phyloP scores from a whole-genome alignment of 345 rosid genomes.

The Jatropha curcas region DNA sequence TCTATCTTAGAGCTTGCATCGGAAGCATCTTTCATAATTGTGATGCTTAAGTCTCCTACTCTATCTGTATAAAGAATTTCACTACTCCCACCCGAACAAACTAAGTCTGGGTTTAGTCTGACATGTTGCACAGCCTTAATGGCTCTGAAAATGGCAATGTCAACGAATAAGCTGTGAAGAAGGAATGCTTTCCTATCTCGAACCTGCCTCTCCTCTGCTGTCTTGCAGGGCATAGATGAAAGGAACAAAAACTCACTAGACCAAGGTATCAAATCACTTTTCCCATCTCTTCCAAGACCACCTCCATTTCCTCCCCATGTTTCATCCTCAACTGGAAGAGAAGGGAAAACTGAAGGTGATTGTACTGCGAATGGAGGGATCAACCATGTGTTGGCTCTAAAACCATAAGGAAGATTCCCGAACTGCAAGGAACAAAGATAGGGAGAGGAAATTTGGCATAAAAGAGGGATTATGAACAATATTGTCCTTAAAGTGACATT shows the following conservation, averaged over 20 bases:
- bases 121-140: slow-evolving; percentile 69
- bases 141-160: slow-evolving; percentile 82
- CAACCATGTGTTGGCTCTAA: slow-evolving; percentile 98
- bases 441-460: slow-evolving; percentile 2
- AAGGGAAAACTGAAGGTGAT: slow-evolving; percentile 64
- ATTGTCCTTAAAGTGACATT: neutral
- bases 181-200: slow-evolving; percentile 95
- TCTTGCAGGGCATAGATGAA: slow-evolving; percentile 88
- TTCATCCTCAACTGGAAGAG: slow-evolving; percentile 86
- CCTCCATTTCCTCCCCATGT: slow-evolving; percentile 96
- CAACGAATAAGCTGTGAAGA: slow-evolving; percentile 92
- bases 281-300: slow-evolving; percentile 84
- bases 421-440: slow-evolving; percentile 50
- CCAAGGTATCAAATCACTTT: slow-evolving; percentile 80
- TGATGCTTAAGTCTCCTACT: slow-evolving; percentile 72
- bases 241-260: slow-evolving; percentile 67
- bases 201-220: slow-evolving; percentile 87
- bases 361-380: slow-evolving; percentile 79
- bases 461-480: neutral
- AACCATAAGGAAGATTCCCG: slow-evolving; percentile 97
- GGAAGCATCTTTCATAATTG: slow-evolving; percentile 58
- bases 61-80: slow-evolving; percentile 52
- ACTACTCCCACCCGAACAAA: slow-evolving; percentile 26
- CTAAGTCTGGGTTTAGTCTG: slow-evolving; percentile 40
- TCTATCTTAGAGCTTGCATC: slow-evolving; percentile 81